These are phyloP conservation scores for Corinectria fuckeliana DNA, from an alignment of 2,329 filamentous ascomycete species.

Conservation along the genomic window DNA sequence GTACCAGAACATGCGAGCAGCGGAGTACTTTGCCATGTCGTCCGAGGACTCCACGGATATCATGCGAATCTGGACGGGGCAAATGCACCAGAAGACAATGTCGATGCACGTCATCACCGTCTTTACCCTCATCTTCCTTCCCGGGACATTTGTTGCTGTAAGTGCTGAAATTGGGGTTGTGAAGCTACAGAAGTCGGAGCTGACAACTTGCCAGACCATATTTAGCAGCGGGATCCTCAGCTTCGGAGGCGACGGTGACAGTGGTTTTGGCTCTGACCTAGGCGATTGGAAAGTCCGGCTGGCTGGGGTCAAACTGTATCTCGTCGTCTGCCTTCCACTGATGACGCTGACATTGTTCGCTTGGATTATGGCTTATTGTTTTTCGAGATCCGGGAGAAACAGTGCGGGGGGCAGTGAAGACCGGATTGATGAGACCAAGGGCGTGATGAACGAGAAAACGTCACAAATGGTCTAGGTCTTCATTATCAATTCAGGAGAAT, in stretches of 20 bases:
- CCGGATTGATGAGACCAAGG: too few relatives aligned
- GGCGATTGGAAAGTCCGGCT: conserved; percentile 12
- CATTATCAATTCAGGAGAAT: background rate
- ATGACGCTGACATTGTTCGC: background rate
- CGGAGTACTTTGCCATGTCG: conserved; percentile 9
- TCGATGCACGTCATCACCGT: conserved; percentile 25
- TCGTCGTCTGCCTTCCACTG: conserved; percentile 2
- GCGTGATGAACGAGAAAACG: background rate
- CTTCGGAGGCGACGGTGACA: background rate
- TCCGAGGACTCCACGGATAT: conserved; percentile 3
- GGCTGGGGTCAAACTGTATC: conserved; percentile 6
- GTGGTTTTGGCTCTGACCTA: conserved; percentile 2
- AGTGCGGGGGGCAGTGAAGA: background rate
- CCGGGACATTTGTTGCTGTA: conserved; percentile 42
- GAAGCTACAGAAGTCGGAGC: background rate
- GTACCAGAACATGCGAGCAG: background rate
- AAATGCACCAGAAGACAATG: conserved; percentile 18
- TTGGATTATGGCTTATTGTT: background rate
- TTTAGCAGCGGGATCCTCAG: conserved; percentile 14
- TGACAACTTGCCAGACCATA: background rate
- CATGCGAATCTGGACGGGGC: conserved; percentile 8
- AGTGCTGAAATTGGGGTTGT: background rate
- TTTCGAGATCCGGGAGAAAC: background rate
- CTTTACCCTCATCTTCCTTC: conserved; percentile 57
- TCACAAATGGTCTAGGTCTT: background rate